Percentiles rank a stretch among this genome's conserved stretches.
These are phyloP conservation scores for Hura crepitans DNA, from an alignment of 441 rosid species.

Conservation along the genomic window DNA sequence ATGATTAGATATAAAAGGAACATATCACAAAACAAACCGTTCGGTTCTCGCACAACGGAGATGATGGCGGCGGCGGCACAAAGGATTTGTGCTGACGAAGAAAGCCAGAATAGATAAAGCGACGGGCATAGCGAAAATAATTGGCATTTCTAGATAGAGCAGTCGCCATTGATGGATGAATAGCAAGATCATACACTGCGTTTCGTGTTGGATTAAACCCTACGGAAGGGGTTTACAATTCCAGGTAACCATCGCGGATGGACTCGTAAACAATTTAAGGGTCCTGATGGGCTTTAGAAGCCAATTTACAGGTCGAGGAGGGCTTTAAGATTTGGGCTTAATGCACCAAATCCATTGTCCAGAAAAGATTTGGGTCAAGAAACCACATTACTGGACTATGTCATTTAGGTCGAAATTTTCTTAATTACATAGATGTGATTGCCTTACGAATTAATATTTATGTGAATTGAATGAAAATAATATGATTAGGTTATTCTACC, in stretches of 20 bases:
- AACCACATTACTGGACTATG: too few relatives aligned
- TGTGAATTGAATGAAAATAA: too few relatives aligned
- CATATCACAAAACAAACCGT: constrained; percentile 33
- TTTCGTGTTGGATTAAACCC: constrained; percentile 12
- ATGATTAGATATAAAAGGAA: background rate
- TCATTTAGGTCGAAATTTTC: too few relatives aligned
- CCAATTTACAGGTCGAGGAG: background rate
- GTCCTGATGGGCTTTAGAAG: background rate
- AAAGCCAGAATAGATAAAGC: constrained; percentile 21
- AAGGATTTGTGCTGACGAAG: constrained; percentile 22
- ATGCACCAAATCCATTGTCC: too few relatives aligned
- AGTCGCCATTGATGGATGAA: constrained; percentile 46
- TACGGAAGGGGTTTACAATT: constrained; percentile 1
- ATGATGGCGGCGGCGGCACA: constrained; percentile 19
- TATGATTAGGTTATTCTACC: too few relatives aligned
- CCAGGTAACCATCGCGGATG: background rate
- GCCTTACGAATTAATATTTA: too few relatives aligned
- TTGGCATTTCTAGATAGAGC: constrained; percentile 41
- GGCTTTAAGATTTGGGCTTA: background rate
- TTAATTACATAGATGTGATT: too few relatives aligned
- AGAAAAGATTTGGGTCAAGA: too few relatives aligned
- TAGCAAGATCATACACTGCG: background rate
- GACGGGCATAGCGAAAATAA: constrained; percentile 31
- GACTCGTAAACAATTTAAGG: background rate
- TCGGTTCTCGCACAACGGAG: constrained; percentile 16